Evolutionary conservation across 768 basidiomycete species (phyloP).

Genomic region (Royoungia palumana): DNA sequence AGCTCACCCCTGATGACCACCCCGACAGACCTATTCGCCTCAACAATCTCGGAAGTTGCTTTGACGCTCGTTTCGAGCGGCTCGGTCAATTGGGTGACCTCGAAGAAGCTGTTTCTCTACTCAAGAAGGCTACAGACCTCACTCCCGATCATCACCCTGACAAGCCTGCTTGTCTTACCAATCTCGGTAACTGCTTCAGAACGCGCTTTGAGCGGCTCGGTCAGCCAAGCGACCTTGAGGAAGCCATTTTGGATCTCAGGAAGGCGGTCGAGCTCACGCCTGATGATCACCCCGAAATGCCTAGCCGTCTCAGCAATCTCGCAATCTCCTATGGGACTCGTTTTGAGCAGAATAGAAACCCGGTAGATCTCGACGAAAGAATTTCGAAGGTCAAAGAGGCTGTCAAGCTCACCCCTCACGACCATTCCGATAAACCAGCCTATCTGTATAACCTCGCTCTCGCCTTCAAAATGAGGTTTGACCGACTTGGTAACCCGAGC

Average conservation of each 20-base stretch:
- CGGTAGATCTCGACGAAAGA: neutral
- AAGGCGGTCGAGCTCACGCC: neutral
- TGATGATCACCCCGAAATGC: neutral
- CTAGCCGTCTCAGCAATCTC: neutral
- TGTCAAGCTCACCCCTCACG: slow-evolving; percentile 6
- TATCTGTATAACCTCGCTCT: no score
- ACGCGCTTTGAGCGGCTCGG: neutral
- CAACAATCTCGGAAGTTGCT: slow-evolving; percentile 5
- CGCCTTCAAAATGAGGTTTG: no score
- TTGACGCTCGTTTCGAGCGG: neutral
- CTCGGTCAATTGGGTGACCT: neutral
- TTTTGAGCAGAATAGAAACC: neutral
- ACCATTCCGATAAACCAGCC: neutral
- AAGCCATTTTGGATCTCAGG: neutral
- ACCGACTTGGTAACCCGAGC: no score
- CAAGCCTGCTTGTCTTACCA: neutral
- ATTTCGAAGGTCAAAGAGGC: slow-evolving; percentile 2
- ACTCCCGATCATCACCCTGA: neutral
- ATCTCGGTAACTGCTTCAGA: neutral
- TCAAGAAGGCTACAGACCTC: neutral
- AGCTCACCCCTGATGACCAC: slow-evolving; percentile 9
- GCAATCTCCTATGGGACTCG: neutral
- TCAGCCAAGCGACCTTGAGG: neutral
- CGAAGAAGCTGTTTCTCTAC: neutral
- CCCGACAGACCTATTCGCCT: neutral